These are phyloP conservation scores for Suillus plorans DNA, from an alignment of 768 basidiomycete genomes.

Conservation along the genomic window DNA sequence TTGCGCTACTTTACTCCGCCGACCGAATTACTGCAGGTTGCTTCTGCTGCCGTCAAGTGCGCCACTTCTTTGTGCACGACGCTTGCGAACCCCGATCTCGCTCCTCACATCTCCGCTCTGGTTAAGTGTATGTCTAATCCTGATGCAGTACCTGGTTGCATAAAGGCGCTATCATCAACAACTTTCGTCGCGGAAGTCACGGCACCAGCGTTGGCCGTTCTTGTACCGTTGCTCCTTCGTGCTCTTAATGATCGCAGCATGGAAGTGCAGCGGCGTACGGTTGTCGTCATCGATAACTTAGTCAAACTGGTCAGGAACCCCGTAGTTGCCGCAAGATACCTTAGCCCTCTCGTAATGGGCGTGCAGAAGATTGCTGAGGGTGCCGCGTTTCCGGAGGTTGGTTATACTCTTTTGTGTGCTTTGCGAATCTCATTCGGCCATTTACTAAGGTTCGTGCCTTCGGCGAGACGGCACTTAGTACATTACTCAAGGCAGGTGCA, in stretches of 20 bases:
- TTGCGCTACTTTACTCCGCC: not conserved
- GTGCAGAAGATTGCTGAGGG: slow-evolving; percentile 87
- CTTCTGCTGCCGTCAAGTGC: slow-evolving; percentile 82
- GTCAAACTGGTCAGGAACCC: slow-evolving; percentile 96
- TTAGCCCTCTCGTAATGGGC: slow-evolving; percentile 84
- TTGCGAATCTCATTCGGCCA: slow-evolving; percentile 13
- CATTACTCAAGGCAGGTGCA: slow-evolving; percentile 81
- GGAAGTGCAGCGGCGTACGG: slow-evolving; percentile 93
- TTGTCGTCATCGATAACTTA: slow-evolving; percentile 93
- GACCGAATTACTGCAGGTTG: slow-evolving; percentile 53
- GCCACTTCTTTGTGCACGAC: slow-evolving; percentile 87
- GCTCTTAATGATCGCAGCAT: slow-evolving; percentile 94
- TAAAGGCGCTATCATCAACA: slow-evolving; percentile 92
- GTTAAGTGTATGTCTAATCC: slow-evolving; percentile 96
- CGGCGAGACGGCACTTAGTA: slow-evolving; percentile 77
- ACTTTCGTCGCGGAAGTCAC: slow-evolving; percentile 98
- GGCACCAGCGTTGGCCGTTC: slow-evolving; percentile 92
- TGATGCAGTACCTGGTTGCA: slow-evolving; percentile 82
- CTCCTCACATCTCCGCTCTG: slow-evolving; percentile 82
- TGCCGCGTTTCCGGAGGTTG: slow-evolving; percentile 93
- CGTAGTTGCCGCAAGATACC: slow-evolving; percentile 83
- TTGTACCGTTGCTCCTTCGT: slow-evolving; percentile 87
- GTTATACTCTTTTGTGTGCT: slow-evolving; percentile 18
- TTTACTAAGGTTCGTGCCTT: slow-evolving; percentile 81
- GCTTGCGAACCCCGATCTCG: slow-evolving; percentile 90